Evolutionary conservation across 2,329 filamentous ascomycete genomes (phyloP), one percentile per base, ranked within the genome.

Genomic region (Dendryphion nanum): DNA sequence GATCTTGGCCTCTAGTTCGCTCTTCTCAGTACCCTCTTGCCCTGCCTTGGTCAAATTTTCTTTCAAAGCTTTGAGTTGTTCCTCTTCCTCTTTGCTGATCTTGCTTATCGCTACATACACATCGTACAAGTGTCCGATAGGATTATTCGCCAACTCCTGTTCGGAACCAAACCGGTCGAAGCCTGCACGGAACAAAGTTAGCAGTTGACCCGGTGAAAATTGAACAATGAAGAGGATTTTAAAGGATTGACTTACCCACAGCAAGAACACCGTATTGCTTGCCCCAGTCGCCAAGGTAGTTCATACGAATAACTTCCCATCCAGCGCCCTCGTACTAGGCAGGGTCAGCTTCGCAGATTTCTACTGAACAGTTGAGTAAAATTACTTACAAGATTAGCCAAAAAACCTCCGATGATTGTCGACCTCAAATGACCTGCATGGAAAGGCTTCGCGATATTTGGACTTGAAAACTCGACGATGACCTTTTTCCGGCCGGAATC

Each of bases 391-490:
- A n/a, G n/a, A 53, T 87, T 87, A 16, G 81, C 72, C 15, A 89
- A 67, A 61, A 86, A 87, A 19, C 82, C 82, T 30, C 85, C 85
- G 40, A 89, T 85, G 47, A 89, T 86, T 35, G 85, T 89, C 55
- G 82, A 86, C 53, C 85, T 76, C 50, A 89, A 70, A 68, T 90
- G 85, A 5, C 82, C 82, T 16, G 82, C 83, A 57, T 46, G 41
- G 30, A 43, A 43, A 8, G 41, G 37, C 18, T 43, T 91, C 31
- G 87, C 87, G 42, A 93, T 89, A 63, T 93, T 93, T 35, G 88
- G 87, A 6, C 85, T 89, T 6, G 84, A 89, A 66, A 91, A 93
- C 58, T 93, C 87, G 53, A 93, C 78, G 35, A 93, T 78, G 30
- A 83, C 75, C 54, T 76, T 78, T 73, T 87, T 87, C 53, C 72